Conservation (phyloP, 169 alveolate species). For the Eimeria maxima region DNA sequence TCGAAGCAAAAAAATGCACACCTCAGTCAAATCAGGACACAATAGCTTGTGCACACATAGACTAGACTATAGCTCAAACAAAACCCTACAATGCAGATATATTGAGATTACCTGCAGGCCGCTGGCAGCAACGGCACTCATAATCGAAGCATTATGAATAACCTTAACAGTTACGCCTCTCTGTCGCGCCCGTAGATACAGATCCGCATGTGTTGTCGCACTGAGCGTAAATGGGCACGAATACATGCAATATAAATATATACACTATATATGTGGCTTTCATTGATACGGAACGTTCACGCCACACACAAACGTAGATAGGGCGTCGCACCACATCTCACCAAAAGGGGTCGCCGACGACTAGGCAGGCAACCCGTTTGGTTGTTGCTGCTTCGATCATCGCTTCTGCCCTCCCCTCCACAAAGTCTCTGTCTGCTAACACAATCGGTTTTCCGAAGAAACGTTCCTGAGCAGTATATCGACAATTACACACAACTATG, state of each 20-base stretch:
- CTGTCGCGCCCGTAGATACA: constrained; percentile 91
- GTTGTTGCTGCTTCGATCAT: constrained; percentile 89
- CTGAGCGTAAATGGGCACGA: constrained; percentile 77
- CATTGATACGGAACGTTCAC: background rate
- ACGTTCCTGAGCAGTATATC: constrained; percentile 69
- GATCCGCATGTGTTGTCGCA: constrained; percentile 96
- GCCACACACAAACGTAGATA: background rate
- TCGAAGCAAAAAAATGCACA: constrained; percentile 65
- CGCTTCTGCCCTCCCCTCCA: constrained; percentile 91
- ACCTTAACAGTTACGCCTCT: constrained; percentile 91
- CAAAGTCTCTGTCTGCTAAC: constrained; percentile 94
- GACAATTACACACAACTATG: background rate
- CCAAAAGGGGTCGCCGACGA: constrained; percentile 95
- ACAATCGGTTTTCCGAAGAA: constrained; percentile 77
- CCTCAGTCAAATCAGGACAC: background rate
- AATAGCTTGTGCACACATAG: background rate
- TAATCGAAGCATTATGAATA: constrained; percentile 94
- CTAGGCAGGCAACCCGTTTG: constrained; percentile 90
- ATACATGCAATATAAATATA: background rate
- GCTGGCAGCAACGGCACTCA: constrained; percentile 90
- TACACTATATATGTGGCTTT: background rate
- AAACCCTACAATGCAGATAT: background rate
- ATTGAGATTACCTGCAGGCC: constrained; percentile 88
- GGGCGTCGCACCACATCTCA: background rate
- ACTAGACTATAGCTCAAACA: background rate